Base-by-base conservation (phyloP, 805 yeast species). In the Suhomyces sp. region DNA sequence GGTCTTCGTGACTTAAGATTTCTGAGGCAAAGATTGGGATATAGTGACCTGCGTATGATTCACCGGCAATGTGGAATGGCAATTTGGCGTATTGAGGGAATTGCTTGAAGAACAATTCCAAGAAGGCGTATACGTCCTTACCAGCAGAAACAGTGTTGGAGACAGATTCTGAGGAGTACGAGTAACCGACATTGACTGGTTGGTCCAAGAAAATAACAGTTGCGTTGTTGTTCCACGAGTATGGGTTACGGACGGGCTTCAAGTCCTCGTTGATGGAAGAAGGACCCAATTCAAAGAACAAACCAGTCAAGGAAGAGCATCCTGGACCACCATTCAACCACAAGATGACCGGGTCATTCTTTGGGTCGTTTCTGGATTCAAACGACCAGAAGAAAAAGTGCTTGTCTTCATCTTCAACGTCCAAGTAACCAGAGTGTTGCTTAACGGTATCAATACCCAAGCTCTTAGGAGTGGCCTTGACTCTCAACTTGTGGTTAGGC, bases 251-350 rank as follows among this genome's bases (percentile, higher is more conserved):
- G 19, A 75, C 73, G n/a, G 95, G 88, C 50, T 78, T 75, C 47
- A 83, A 60, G 37, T 82, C 76, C 26, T 75, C 60, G 42, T 76
- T 79, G 40, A 91, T 78, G 10, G 81, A 71, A 0, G 95, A 76
- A 4, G 97, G 95, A 17, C 98, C 98, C 53, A 88, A 73, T 60
- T 91, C 98, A 53, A 90, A 88, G 50, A 91, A 78, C 39, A 90
- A 68, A 6, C 97, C 97, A 21, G 95, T 86, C 55, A 88, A 65
- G 1, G 96, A 86, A 0, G 96, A 86, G 57, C 97, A 90, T 9
- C 97, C 97, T 23, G 97, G 97, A 4, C 97, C 96, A 46, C 97
- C 97, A 56, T 90, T 90, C 50, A 90, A 70, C 98, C 96, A 88
- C 47, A 91, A 70, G 36, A 91, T 74, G 15, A 88, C 73, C 2